phyloP scores from a whole-genome alignment of 1,139 yeast species.

The Taphrina populina region DNA sequence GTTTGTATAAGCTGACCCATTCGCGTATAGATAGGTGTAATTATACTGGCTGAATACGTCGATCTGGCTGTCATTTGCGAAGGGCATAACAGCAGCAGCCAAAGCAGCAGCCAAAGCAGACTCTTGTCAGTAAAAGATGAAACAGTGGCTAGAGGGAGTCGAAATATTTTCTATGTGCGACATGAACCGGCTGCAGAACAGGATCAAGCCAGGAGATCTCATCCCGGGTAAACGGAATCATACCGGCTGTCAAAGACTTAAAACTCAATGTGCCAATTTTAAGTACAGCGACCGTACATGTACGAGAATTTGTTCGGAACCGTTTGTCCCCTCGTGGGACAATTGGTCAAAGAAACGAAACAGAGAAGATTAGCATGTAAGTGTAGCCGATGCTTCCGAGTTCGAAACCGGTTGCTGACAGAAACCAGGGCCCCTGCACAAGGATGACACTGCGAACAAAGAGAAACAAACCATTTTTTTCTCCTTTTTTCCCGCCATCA shows the following conservation, averaged over 20 bases:
- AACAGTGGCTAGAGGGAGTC: not conserved
- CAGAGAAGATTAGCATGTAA: conserved; percentile 99
- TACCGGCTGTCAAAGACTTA: too few species aligned
- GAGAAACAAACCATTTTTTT: conserved; percentile 84
- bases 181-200: too few species aligned
- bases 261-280: too few species aligned
- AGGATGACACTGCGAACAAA: conserved; percentile 94
- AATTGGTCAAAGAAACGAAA: conserved; percentile 60
- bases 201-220: too few species aligned
- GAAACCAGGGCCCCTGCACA: conserved; percentile 99
- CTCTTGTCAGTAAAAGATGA: not conserved
- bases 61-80: conserved; percentile 20
- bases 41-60: conserved; percentile 15
- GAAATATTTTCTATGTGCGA: too few species aligned
- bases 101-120: too few species aligned
- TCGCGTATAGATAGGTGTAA: conserved; percentile 29
- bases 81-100: conserved; percentile 27
- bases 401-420: too few species aligned
- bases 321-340: not conserved
- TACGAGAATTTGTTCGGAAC: too few species aligned
- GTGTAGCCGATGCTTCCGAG: too few species aligned
- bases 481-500: conserved; percentile 34
- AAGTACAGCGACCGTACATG: too few species aligned
- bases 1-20: conserved; percentile 27
- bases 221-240: too few species aligned